Base-by-base conservation (phyloP, 257 asterid genomes). In the Petunia axillaris region DNA sequence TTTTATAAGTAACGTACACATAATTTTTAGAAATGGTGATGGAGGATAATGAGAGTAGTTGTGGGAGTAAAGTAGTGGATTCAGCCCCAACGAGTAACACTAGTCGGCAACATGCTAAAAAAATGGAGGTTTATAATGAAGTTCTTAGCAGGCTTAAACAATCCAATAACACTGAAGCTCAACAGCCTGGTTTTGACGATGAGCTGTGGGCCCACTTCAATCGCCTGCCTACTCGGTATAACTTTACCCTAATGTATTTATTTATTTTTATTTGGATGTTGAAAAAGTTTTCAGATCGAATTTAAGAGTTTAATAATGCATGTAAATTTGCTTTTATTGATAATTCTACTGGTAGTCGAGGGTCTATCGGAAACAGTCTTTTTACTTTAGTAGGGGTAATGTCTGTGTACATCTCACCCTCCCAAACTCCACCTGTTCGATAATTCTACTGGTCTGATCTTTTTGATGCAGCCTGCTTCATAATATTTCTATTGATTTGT, bases 151-250 rank as follows among this genome's bases (percentile, higher is more conserved):
- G 97, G 84, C 92, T 95, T 11, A 91, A 87, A 81, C 97, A 95
- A 60, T 81, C 89, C 4, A 82, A 84, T 14, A 90, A 91, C 64
- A 92, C 86, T 40, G 98, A 93, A 87, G 93, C 95, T 54, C 89
- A 87, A 84, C 89, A 88, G 78, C 97, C 99, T 77, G 92, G 81
- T n/a, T 95, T 95, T 73, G 93, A 88, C 40, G 92, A 92, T 85
- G 89, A 89, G 77, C 97, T 95, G 13, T 95, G 97, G 99, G 84
- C 90, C 35, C 99, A 95, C 90, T 95, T 95, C 81, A 93, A 89
- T 85, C 97, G 98, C 77, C 93, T 95, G 25, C 99, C 99, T 5
- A 80, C 92, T 83, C 86, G 99, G 99, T 95, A 53, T n/a, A n/a
- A n/a, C n/a, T n/a, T n/a, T n/a, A n/a, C n/a, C n/a, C n/a, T 67